Evolutionary conservation across 768 basidiomycete genomes (phyloP), one percentile per base, ranked within the genome.

Genomic region (Tricholoma sp.): DNA sequence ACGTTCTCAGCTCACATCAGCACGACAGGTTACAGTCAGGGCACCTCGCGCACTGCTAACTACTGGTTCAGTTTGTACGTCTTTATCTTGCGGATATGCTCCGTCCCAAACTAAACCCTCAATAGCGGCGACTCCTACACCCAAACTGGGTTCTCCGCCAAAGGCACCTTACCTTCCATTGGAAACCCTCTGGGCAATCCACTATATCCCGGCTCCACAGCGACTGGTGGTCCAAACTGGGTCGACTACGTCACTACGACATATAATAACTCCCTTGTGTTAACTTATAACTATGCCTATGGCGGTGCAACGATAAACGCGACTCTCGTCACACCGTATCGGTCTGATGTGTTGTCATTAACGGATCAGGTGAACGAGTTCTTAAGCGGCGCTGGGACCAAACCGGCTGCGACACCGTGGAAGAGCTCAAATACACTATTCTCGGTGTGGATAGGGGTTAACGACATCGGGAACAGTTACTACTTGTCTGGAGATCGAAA

Each of bases 401-500:
- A 80, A 64, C 84, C 84, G 0, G 66, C 73, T 7, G 70, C 67
- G 1, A 77, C 80, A 1, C 76, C 79, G 0, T 88, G 86, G 87
- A 76, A 76, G 20, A 77, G 78, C 55, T 60, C 64, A 3, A 81
- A 87, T 62, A 64, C 84, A 52, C 61, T 88, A 48, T 88, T 89
- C 67, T 80, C 80, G 0, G 68, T 87, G n/a, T 88, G 78, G 77
- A 86, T 89, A 55, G 86, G 87, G 1, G 83, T 88, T 60, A 88
- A 88, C 61, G 86, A 88, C 61, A 77, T 88, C 32, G 83, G 80
- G 29, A 80, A 80, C 61, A 82, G 78, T 51, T 84, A 74, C 55
- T 77, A 74, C 50, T 17, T 67, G 52, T 58, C 70, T 29, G 83
- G 82, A 0, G 74, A 80, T 61, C 74, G 80, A 20, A 67, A 61